Conservation (phyloP, 257 asterid genomes). For the Prunella vulgaris region DNA sequence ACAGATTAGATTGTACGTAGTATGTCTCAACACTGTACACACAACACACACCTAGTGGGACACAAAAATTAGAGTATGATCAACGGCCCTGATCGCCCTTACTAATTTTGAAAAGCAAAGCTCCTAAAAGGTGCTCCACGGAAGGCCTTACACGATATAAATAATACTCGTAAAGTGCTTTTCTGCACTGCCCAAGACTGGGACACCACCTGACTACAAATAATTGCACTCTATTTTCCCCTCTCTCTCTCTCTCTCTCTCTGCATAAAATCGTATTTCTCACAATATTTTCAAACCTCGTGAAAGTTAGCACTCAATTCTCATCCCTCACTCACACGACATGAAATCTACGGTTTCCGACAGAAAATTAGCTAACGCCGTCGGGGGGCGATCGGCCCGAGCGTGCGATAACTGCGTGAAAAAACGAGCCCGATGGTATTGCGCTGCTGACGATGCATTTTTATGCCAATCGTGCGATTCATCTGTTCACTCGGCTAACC, state of each 20-base stretch:
- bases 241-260: background rate
- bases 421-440: conserved; percentile 74
- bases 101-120: conserved; percentile 4
- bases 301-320: too few relatives aligned
- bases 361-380: conserved; percentile 45
- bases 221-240: conserved; percentile 35
- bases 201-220: conserved; percentile 35
- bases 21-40: background rate
- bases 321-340: background rate
- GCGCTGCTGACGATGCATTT: conserved; percentile 90
- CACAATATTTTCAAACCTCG: background rate
- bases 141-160: conserved; percentile 8
- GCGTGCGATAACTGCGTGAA: conserved; percentile 73
- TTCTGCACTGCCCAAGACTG: conserved; percentile 20
- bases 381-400: conserved; percentile 60
- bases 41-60: background rate
- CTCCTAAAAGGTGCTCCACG: conserved; percentile 22
- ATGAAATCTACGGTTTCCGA: conserved; percentile 47
- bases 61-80: background rate
- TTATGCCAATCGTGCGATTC: conserved; percentile 71
- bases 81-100: background rate
- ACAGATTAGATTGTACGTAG: too few relatives aligned
- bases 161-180: conserved; percentile 39
- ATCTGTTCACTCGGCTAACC: conserved; percentile 78
- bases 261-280: background rate